phyloP scores from a whole-genome alignment of 345 rosid genomes.

The Sisymbrium irio region DNA sequence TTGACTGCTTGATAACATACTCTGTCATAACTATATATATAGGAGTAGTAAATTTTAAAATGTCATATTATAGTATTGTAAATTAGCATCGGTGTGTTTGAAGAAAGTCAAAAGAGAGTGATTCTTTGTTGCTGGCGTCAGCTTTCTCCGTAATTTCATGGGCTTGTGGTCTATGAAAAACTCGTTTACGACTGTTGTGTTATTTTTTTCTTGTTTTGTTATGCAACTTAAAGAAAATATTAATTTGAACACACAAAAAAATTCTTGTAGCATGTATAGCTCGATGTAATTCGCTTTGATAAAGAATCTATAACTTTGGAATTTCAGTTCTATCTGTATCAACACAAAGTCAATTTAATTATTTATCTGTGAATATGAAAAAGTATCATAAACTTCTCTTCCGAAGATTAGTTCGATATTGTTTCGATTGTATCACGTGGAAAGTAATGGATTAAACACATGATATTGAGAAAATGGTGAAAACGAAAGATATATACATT shows the following conservation, averaged over 20 bases:
- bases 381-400: not conserved
- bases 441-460: not conserved
- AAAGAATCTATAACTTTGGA: not conserved
- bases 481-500: not conserved
- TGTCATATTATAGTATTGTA: not conserved
- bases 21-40: not conserved
- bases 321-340: not conserved
- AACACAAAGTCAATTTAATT: not conserved
- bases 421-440: not conserved
- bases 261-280: not conserved
- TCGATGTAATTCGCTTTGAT: not conserved
- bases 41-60: not conserved
- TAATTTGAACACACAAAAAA: too few relatives aligned
- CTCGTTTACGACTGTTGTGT: not conserved
- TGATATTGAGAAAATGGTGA: not conserved
- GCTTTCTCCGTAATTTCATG: conserved; percentile 19
- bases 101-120: not conserved
- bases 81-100: conserved; percentile 1
- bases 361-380: not conserved
- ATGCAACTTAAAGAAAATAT: not conserved
- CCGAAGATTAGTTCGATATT: not conserved
- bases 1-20: conserved; percentile 5
- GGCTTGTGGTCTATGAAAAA: conserved; percentile 5
- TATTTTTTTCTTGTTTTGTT: not conserved
- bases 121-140: conserved; percentile 12